Percentiles rank a stretch among this genome's conserved stretches.
These are phyloP conservation scores for Spongispora temasekensis DNA, from an alignment of 1,284 basidiomycete genomes.

Conservation along the genomic window DNA sequence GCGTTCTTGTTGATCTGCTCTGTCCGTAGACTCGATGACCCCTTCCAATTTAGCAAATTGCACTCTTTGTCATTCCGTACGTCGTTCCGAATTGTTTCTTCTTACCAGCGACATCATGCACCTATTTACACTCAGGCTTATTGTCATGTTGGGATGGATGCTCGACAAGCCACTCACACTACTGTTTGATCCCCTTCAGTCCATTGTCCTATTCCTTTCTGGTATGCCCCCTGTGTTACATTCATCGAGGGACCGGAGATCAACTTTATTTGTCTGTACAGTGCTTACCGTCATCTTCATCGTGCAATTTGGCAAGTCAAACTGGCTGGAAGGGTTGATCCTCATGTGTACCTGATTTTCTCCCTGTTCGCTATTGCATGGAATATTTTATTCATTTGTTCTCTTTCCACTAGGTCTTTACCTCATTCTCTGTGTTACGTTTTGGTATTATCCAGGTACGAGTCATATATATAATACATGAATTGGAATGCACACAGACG, in stretches of 20 bases:
- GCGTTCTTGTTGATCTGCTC: slow-evolving; percentile 28
- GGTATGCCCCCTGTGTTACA: too few relatives aligned
- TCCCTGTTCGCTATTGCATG: too few relatives aligned
- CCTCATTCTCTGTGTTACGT: slow-evolving; percentile 38
- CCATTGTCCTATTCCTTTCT: slow-evolving; percentile 58
- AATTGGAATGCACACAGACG: too few relatives aligned
- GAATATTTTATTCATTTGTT: too few relatives aligned
- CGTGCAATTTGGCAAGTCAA: slow-evolving; percentile 81
- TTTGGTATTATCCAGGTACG: slow-evolving; percentile 51
- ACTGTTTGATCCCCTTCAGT: slow-evolving; percentile 83
- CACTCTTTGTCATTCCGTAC: slow-evolving; percentile 83
- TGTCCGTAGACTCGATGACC: slow-evolving; percentile 5
- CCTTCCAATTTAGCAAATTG: slow-evolving; percentile 76
- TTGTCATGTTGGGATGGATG: slow-evolving; percentile 67
- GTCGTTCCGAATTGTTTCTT: too few relatives aligned
- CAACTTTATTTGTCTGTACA: neutral
- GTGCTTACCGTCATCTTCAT: slow-evolving; percentile 79
- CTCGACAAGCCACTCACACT: slow-evolving; percentile 69
- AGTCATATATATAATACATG: too few relatives aligned
- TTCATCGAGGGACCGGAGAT: neutral
- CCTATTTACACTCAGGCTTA: slow-evolving; percentile 53
- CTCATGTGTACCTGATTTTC: slow-evolving; percentile 68
- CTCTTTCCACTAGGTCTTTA: too few relatives aligned
- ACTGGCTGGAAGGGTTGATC: slow-evolving; percentile 79
- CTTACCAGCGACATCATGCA: too few relatives aligned